Conservation (phyloP, 2,329 filamentous ascomycete species). For the Neofusicoccum umdonicola region DNA sequence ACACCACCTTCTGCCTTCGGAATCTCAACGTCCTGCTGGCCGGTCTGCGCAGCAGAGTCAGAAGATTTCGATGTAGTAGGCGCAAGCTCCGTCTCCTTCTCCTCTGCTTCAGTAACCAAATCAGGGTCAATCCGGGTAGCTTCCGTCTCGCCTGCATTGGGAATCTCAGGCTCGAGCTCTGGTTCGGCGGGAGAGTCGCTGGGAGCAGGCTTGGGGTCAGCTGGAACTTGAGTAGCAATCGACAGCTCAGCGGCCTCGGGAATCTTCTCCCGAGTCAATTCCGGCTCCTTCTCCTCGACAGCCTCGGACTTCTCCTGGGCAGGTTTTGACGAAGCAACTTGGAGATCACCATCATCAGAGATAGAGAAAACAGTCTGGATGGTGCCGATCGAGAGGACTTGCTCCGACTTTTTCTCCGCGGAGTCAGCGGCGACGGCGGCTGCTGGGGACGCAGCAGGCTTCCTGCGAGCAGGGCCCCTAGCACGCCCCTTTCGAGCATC, state of each 20-base stretch:
- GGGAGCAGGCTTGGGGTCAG: constrained; percentile 10
- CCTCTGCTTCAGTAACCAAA: neutral
- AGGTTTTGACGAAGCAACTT: constrained; percentile 25
- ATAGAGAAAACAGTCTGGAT: constrained; percentile 34
- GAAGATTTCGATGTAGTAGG: constrained; percentile 14
- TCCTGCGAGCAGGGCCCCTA: constrained; percentile 78
- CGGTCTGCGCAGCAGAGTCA: constrained; percentile 25
- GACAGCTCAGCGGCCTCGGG: neutral
- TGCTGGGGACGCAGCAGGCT: constrained; percentile 50
- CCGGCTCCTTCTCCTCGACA: neutral
- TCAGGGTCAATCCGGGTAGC: neutral
- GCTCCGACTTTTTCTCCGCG: neutral
- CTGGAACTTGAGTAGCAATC: constrained; percentile 13
- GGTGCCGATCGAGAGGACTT: neutral
- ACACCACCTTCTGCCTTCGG: constrained; percentile 23
- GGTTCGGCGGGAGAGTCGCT: neutral
- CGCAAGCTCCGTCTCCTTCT: neutral
- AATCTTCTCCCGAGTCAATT: neutral
- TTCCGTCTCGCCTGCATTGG: neutral
- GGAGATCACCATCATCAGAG: constrained; percentile 32
- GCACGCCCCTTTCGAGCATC: constrained; percentile 91
- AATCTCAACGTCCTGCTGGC: constrained; percentile 25
- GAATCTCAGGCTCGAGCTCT: neutral
- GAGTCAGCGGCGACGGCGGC: constrained; percentile 34
- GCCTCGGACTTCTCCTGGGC: neutral